phyloP scores from a whole-genome alignment of 768 basidiomycete species.

The Lactarius tabidus region DNA sequence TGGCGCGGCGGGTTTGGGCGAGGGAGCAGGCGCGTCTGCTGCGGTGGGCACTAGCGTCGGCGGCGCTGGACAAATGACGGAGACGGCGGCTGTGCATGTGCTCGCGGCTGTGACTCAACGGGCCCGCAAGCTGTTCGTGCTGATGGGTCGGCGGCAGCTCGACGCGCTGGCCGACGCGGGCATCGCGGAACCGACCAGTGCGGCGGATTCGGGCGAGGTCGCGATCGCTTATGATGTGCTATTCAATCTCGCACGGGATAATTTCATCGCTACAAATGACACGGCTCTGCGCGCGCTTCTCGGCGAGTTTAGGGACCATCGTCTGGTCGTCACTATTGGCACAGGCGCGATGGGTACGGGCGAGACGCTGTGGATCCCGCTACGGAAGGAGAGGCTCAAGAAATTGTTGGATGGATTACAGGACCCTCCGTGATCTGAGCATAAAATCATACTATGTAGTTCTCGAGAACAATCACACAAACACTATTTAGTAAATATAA shows the following conservation, averaged over 20 bases:
- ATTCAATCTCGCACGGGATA: slow-evolving; percentile 69
- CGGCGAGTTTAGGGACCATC: slow-evolving; percentile 90
- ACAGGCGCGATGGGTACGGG: slow-evolving; percentile 33
- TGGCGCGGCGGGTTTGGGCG: not conserved
- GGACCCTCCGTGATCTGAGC: not conserved
- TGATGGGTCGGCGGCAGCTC: slow-evolving; percentile 68
- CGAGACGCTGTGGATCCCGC: slow-evolving; percentile 82
- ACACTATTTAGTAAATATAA: slow-evolving; percentile 58
- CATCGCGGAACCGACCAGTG: slow-evolving; percentile 15
- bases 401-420: slow-evolving; percentile 34
- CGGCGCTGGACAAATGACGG: slow-evolving; percentile 51
- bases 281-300: slow-evolving; percentile 76
- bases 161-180: slow-evolving; percentile 45
- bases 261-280: slow-evolving; percentile 88
- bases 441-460: slow-evolving; percentile 1
- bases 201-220: slow-evolving; percentile 46
- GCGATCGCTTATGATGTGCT: slow-evolving; percentile 63
- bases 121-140: slow-evolving; percentile 74
- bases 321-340: slow-evolving; percentile 55
- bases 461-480: not conserved
- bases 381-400: slow-evolving; percentile 69
- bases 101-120: slow-evolving; percentile 84
- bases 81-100: slow-evolving; percentile 76
- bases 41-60: slow-evolving; percentile 34
- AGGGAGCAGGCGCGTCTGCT: not conserved